Conservation (phyloP, 768 basidiomycete genomes). For the Sarcodon aspratus region DNA sequence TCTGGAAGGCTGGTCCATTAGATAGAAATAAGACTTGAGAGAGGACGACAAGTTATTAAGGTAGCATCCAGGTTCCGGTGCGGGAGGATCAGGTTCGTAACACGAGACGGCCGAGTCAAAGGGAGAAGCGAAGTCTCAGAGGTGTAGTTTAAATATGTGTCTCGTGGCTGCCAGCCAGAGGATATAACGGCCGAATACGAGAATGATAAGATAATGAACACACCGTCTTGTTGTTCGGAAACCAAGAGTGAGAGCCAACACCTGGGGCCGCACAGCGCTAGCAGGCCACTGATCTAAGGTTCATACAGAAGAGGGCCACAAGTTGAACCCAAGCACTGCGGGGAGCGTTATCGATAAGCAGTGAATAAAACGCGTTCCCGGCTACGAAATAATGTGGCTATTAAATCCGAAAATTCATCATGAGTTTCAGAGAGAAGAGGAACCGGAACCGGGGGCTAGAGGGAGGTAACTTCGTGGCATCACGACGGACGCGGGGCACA, state of each 20-base stretch:
- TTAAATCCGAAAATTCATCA: no score
- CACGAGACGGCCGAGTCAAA: not conserved
- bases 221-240: not conserved
- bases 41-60: not conserved
- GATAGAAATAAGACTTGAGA: constrained; percentile 3
- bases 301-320: no score
- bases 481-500: no score
- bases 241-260: not conserved
- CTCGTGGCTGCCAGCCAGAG: not conserved
- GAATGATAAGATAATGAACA: not conserved
- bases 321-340: no score
- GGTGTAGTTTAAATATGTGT: not conserved
- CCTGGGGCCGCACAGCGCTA: not conserved
- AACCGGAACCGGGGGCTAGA: no score
- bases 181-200: not conserved
- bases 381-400: no score
- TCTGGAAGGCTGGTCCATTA: constrained; percentile 26
- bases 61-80: not conserved
- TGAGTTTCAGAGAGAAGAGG: no score
- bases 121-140: not conserved
- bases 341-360: no score
- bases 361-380: no score
- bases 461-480: no score
- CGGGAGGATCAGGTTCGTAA: not conserved
- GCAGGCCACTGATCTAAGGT: no score